These are phyloP conservation scores for Grigorovia yakushimaensis DNA, from an alignment of 805 yeast species.

Conservation along the genomic window DNA sequence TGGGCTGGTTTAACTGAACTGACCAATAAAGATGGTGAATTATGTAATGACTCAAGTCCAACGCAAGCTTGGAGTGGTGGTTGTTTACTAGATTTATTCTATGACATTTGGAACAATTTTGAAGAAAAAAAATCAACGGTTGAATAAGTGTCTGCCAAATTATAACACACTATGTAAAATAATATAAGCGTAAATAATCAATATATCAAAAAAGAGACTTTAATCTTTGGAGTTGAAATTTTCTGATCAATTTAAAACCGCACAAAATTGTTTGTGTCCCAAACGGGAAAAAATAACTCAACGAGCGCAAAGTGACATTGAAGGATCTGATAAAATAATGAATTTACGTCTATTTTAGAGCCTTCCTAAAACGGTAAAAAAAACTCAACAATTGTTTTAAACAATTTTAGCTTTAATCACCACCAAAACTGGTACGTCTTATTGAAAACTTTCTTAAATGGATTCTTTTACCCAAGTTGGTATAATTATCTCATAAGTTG, in stretches of 20 bases:
- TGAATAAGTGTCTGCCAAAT: not conserved
- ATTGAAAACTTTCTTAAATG: too few relatives aligned
- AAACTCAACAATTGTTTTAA: too few relatives aligned
- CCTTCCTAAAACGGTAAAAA: not conserved
- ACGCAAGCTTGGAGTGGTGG: constrained; percentile 96
- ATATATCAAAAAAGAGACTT: too few relatives aligned
- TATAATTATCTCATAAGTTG: too few relatives aligned
- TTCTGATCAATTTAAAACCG: too few relatives aligned
- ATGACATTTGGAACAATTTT: constrained; percentile 41
- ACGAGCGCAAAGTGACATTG: not conserved
- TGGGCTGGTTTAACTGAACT: constrained; percentile 95
- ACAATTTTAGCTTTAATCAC: too few relatives aligned
- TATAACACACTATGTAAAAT: not conserved
- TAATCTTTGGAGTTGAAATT: too few relatives aligned
- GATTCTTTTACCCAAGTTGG: too few relatives aligned
- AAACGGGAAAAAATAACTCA: too few relatives aligned
- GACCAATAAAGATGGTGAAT: constrained; percentile 77
- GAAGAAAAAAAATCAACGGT: not conserved
- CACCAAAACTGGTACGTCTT: too few relatives aligned
- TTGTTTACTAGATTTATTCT: constrained; percentile 70
- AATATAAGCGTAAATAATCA: too few relatives aligned
- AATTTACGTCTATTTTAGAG: not conserved
- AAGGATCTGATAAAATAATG: not conserved
- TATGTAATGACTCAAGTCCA: constrained; percentile 83
- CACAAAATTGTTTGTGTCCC: too few relatives aligned